Evolutionary conservation across 305 asterid genomes (phyloP).

Genomic region (Fraxinus nigra): DNA sequence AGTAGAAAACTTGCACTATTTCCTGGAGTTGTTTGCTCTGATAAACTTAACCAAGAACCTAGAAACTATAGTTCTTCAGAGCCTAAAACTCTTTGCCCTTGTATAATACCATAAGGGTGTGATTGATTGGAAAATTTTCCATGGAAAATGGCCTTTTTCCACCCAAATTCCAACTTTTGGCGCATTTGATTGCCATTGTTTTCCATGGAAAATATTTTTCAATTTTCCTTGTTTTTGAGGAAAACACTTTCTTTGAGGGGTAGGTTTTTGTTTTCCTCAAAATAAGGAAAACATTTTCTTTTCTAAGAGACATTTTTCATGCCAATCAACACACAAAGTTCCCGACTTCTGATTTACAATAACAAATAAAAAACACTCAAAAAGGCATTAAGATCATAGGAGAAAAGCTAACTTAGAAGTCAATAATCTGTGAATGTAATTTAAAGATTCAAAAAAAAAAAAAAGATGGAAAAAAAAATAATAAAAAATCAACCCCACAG

Average conservation of each 20-base stretch:
- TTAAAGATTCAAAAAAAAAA: not conserved
- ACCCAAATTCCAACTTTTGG: no score
- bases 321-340: no score
- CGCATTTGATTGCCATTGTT: no score
- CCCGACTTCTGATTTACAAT: not conserved
- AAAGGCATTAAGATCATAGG: not conserved
- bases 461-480: no score
- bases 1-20: not conserved
- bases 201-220: no score
- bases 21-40: not conserved
- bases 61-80: not conserved
- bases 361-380: not conserved
- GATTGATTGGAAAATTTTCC: no score
- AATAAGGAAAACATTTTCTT: no score
- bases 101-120: not conserved
- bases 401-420: not conserved
- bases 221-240: no score
- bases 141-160: no score
- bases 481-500: not conserved
- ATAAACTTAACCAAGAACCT: not conserved
- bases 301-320: no score
- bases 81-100: not conserved
- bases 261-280: no score
- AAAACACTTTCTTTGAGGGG: no score
- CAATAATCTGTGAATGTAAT: constrained; percentile 8